Base-by-base conservation (phyloP, 208 protist genomes). In the Vickermania ingenoplastis region DNA sequence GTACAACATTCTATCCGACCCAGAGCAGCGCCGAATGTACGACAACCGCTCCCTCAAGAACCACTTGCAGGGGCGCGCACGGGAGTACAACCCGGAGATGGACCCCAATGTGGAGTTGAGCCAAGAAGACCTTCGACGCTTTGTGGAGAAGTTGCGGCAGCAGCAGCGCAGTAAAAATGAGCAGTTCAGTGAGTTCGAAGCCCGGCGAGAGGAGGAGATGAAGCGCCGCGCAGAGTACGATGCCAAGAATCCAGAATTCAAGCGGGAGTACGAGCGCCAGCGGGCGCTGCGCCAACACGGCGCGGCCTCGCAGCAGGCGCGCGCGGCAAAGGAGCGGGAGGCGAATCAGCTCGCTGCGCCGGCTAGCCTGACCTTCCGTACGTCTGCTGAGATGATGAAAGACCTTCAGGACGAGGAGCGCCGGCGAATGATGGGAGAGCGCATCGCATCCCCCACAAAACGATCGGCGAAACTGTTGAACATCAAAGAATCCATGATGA, bases 131-230 rank as follows among this genome's bases (percentile, higher is more conserved):
- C 55, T 94, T 24, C 83, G 87, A 27, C 60, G 72, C 31, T 94
- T 94, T 63, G 87, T 91, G 2, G 87, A 94, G 61, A 77, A 76
- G 23, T 55, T 87, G 22, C 68, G 72, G 17, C 60, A 65, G 63
- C 63, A 61, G 29, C 77, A 89, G 55, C 60, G 80, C n/a, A 61
- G 51, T 11, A 80, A 71, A 21, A 49, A 51, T 48, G 59, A 79
- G 59, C 31, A 74, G 23, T 60, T 59, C 24, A 81, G 63, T 61
- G 68, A 78, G 3, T 91, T 94, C 69, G 83, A 87, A 59, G 59
- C 61, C 25, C 77, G 75, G n/a, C 69, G 76, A n/a, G 83, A 89
- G 60, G 83, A 85, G 53, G 87, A 94, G 59, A 86, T 89, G 81
- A 59, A 59, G 50, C 83, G 87, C n/a, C 69, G 87, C 1, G 81